Conservation (phyloP, 345 rosid genomes). For the Hibiscus syriacus region DNA sequence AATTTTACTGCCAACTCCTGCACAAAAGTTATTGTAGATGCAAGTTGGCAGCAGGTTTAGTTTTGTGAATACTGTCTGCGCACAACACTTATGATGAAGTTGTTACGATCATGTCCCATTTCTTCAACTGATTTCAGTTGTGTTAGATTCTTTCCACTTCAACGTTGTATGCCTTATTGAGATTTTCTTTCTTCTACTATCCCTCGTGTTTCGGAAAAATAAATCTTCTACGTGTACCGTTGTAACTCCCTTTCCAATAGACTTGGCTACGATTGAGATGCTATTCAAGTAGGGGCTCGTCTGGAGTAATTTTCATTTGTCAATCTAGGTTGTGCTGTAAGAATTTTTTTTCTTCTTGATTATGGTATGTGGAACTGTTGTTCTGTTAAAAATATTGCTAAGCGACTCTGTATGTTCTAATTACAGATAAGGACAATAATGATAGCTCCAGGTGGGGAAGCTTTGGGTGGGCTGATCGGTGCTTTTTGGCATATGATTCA, state of each 20-base stretch:
- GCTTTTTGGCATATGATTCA: constrained; percentile 70
- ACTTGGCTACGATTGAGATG: no score
- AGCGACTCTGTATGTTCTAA: background rate
- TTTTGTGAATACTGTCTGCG: background rate
- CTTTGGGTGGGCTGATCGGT: constrained; percentile 70
- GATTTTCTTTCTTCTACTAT: background rate
- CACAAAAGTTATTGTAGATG: background rate
- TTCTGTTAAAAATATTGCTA: background rate
- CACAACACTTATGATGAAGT: background rate
- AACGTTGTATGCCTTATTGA: background rate
- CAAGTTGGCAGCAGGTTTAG: background rate
- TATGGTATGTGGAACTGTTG: background rate
- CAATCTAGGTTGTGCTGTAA: background rate
- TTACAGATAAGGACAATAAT: constrained; percentile 68
- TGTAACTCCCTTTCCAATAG: no score
- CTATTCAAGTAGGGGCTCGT: background rate
- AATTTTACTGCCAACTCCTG: background rate
- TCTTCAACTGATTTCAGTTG: background rate
- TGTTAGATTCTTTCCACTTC: background rate
- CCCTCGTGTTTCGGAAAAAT: background rate
- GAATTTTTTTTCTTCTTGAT: background rate
- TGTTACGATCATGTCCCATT: background rate
- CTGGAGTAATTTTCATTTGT: background rate
- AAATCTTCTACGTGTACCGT: no score
- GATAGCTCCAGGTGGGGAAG: constrained; percentile 94